Evolutionary conservation across 768 basidiomycete genomes (phyloP).

Genomic region (Mycena leptocephala): DNA sequence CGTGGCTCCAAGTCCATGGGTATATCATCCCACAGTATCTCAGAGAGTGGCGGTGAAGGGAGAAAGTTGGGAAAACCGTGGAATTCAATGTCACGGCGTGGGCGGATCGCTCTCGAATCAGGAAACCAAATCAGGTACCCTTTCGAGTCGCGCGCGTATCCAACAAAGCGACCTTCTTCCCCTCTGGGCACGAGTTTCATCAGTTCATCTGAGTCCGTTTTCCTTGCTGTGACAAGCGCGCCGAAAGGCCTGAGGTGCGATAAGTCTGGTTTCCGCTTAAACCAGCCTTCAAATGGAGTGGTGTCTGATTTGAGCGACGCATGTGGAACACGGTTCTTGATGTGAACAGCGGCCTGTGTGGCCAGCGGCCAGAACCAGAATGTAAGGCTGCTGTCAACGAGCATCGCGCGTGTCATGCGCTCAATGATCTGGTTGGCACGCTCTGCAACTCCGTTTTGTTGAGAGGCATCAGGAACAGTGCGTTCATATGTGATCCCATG

Average conservation of each 20-base stretch:
- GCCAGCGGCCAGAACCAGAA: slow-evolving; percentile 38
- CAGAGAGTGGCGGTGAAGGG: slow-evolving; percentile 27
- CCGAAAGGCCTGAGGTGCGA: slow-evolving; percentile 32
- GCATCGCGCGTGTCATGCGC: slow-evolving; percentile 33
- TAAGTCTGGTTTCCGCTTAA: neutral
- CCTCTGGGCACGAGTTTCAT: slow-evolving; percentile 16
- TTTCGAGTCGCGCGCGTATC: slow-evolving; percentile 36
- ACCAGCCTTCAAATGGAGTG: slow-evolving; percentile 32
- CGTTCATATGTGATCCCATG: slow-evolving; percentile 41
- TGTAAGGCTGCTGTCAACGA: slow-evolving; percentile 24
- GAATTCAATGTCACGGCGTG: slow-evolving; percentile 29
- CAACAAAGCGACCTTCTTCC: slow-evolving; percentile 31
- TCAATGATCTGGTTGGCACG: slow-evolving; percentile 40
- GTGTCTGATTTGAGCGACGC: neutral
- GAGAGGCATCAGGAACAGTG: slow-evolving; percentile 41
- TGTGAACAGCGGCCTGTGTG: slow-evolving; percentile 19
- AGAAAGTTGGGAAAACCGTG: slow-evolving; percentile 32
- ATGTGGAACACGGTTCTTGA: slow-evolving; percentile 33
- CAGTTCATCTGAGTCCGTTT: slow-evolving; percentile 8
- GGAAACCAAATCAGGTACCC: slow-evolving; percentile 40
- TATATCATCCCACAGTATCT: slow-evolving; percentile 34
- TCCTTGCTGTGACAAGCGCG: slow-evolving; percentile 28
- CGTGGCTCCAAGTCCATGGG: slow-evolving; percentile 4
- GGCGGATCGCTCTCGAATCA: slow-evolving; percentile 13
- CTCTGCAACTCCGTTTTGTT: slow-evolving; percentile 47